Evolutionary conservation across 805 yeast genomes (phyloP), one percentile per base, ranked within the genome.

Genomic region (Monosporozyma aquatica): DNA sequence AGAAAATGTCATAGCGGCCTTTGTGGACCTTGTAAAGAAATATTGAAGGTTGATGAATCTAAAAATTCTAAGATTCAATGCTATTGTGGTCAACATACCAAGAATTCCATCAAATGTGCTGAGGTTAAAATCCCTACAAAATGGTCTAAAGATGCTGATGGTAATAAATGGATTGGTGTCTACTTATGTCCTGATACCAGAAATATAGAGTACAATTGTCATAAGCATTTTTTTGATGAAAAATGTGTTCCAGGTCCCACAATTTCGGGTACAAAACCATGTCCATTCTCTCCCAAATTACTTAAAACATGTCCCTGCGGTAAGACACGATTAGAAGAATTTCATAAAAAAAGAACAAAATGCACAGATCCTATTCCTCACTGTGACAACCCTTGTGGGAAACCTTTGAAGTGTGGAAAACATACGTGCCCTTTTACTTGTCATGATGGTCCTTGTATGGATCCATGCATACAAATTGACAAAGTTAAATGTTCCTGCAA

Each of bases 351-450:
- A 10, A 71, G 96, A 48, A 51, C 50, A 0, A 62, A 69, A 24
- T 87, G 97, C 62, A 68, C 82, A 1, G 95, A 86, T 48, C 82
- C 87, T 1, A 70, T 87, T 28, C 92, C 95, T 4, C 76, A 80
- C 8, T 87, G 97, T 65, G 78, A 70, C 6, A 54, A 68, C 3
- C 61, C 62, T 0, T 87, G 97, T 61, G 80, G 71, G 4, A 83
- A 82, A 58, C 41, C 43, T 6, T 59, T 86, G 30, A 60, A 69
- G 0, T 87, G 96, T 66, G 95, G 95, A 2, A 90, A 73, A 46
- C 85, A 65, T 46, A 54, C 47, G 14, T 87, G 96, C 61, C 67
- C 70, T 44, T 69, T 75, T 59, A 65, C 65, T 22, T 87, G 97
- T 61, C 97, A 87, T 59, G 72, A 69, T 11, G 96, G 95, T 1